Conservation (phyloP, 768 basidiomycete genomes). For the Serendipita indica region DNA sequence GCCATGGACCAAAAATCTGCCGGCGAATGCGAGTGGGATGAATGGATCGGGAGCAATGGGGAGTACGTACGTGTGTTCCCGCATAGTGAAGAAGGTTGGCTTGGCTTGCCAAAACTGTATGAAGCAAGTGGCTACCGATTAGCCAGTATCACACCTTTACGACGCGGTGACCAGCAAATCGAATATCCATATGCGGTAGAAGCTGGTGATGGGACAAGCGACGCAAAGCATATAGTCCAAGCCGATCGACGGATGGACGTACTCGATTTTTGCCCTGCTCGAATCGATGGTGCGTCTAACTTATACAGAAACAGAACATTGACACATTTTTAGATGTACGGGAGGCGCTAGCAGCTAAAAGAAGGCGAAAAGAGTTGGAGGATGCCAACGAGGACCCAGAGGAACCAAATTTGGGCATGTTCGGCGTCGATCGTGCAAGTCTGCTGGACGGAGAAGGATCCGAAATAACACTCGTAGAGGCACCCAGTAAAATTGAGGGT, state of each 20-base stretch:
- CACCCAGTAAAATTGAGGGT: neutral
- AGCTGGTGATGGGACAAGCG: neutral
- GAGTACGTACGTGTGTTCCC: conserved; percentile 4
- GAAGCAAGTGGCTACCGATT: neutral
- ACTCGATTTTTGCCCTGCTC: neutral
- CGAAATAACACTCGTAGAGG: neutral
- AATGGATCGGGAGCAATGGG: neutral
- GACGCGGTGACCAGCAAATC: neutral
- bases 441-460: conserved; percentile 1
- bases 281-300: neutral
- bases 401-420: neutral
- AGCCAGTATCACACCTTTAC: neutral
- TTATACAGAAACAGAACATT: neutral
- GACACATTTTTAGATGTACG: conserved; percentile 4
- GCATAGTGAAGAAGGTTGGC: conserved; percentile 2
- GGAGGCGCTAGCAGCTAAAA: neutral
- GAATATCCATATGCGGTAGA: neutral
- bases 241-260: conserved; percentile 7
- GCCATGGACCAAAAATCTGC: neutral
- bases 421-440: neutral
- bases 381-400: neutral
- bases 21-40: neutral
- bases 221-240: neutral
- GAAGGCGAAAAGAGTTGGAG: conserved; percentile 6
- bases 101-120: conserved; percentile 7